Evolutionary conservation across 1,284 basidiomycete genomes (phyloP), one percentile per base, ranked within the genome.

Genomic region (Sutorius eximius): DNA sequence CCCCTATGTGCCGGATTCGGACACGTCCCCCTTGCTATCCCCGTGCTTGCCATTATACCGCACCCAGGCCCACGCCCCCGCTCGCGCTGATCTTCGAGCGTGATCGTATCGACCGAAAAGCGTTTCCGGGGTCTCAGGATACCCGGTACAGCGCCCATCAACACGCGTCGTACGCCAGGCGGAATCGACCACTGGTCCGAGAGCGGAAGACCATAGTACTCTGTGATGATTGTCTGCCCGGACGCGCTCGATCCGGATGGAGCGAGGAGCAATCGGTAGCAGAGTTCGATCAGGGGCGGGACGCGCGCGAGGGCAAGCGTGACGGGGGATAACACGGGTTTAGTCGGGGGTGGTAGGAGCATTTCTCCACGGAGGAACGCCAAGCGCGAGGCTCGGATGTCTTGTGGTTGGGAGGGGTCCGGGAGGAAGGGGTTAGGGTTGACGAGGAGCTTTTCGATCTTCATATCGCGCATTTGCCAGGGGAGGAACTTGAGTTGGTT

Each of bases 401-500:
- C 24, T 27, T 27, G 3, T 27, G 56, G 29, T 15, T 51, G 46
- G 16, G 52, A 53, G 7, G 77, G 74, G 3, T 74, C 75, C 16
- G 60, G 51, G 8, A 82, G 57, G 67, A 86, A 88, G 0, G 78
- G 82, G 57, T 90, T 90, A 0, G 81, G 81, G 34, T 78, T 68
- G 3, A 88, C 61, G 16, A 65, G 58, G 8, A 89, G 71, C 7
- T 64, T 70, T 11, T 71, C 62, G 1, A 87, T 74, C 11, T 66
- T 73, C 79, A 90, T 79, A 30, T 70, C 60, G 15, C 77, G 66
- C 66, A 91, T 79, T 63, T 91, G 87, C 5, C 83, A 77, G 12
- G 89, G 89, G 0, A 91, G 71, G 65, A 80, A 86, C 49, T 64
- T 63, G 1, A 91, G 70, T 33, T 71, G 70, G 67, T 91, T 91